phyloP scores from a whole-genome alignment of 306 rosid species.

The Mimosa bimucronata region DNA sequence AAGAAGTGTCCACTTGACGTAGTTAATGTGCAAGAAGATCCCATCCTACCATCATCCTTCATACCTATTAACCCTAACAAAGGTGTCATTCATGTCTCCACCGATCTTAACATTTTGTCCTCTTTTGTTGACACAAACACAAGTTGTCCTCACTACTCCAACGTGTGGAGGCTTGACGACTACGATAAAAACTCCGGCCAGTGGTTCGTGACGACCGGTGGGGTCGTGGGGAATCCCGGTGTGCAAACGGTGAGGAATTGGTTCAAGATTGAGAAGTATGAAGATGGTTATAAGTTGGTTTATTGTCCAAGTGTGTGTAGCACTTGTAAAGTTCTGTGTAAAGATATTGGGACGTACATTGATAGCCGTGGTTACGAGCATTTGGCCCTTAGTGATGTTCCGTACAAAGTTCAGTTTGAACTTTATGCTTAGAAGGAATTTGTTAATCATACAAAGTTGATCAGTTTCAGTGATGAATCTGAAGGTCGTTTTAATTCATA shows the following conservation, averaged over 20 bases:
- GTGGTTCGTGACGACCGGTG: constrained; percentile 42
- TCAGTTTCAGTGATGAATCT: background rate
- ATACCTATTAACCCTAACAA: constrained; percentile 40
- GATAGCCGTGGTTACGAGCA: constrained; percentile 27
- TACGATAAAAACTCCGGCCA: constrained; percentile 22
- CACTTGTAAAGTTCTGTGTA: constrained; percentile 47
- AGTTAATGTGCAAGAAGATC: constrained; percentile 32
- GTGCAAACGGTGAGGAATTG: constrained; percentile 38
- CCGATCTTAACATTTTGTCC: constrained; percentile 57
- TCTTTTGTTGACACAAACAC: background rate
- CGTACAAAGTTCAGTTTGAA: constrained; percentile 24
- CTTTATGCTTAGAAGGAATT: background rate
- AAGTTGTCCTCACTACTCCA: constrained; percentile 39
- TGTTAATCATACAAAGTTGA: too few relatives aligned
- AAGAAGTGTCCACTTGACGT: constrained; percentile 52
- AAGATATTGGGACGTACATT: constrained; percentile 38
- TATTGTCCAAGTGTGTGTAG: constrained; percentile 67
- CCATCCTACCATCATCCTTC: background rate
- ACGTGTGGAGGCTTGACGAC: constrained; percentile 49
- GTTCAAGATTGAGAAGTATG: constrained; percentile 48
- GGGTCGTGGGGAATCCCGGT: constrained; percentile 46
- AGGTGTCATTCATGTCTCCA: constrained; percentile 39
- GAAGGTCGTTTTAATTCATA: too few relatives aligned
- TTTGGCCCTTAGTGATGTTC: constrained; percentile 10
- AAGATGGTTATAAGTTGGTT: constrained; percentile 47